Base-by-base conservation (phyloP, 2,329 filamentous ascomycete genomes). In the Penicillium sp. region DNA sequence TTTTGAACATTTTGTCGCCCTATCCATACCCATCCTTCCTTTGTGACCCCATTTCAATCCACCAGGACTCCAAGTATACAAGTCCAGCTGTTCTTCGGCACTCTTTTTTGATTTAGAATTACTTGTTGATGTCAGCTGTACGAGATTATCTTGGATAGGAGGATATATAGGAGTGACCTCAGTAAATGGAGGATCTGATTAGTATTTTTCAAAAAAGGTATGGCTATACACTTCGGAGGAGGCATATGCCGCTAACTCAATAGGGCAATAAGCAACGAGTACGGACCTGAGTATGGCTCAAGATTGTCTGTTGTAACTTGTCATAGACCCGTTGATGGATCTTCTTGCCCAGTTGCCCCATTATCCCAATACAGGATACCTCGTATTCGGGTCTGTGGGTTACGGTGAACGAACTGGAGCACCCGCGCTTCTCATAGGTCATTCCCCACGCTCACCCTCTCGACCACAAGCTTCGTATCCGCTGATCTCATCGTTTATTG, bases 391-490 rank as follows among this genome's bases (percentile, higher is more conserved):
- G 5, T 13, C 38, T 19, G 37, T n/a, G 42, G 19, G 42, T 44
- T 44, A 19, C 42, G 19, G 42, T 22, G 7, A 19, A 24, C 40
- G 10, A 44, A 44, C 42, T 9, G 50, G 30, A 54, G 37, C 35
- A 45, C n/a, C 22, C 19, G 33, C 28, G 47, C 47, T 42, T 37
- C 56, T 40, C 56, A 42, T 40, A 45, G 54, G 54, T 12, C 10
- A 3, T 12, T 15, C 24, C 53, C 35, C 22, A 26, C 56, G 59
- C 59, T 61, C 54, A 57, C 54, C 54, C 59, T 54, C 47, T 17
- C 22, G n/a, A 37, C n/a, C 40, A 30, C 35, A 56, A 56, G 38
- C 55, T 55, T 58, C 58, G 59, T 60, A 56, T 60, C 53, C 38
- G 49, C 50, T 33, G 53, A 56, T 60, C 58, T 26, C 26, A 40